Percentiles rank a stretch among this genome's conserved stretches.
These are phyloP conservation scores for Leishmania gerbilli DNA, from an alignment of 208 protist species.

Conservation along the genomic window DNA sequence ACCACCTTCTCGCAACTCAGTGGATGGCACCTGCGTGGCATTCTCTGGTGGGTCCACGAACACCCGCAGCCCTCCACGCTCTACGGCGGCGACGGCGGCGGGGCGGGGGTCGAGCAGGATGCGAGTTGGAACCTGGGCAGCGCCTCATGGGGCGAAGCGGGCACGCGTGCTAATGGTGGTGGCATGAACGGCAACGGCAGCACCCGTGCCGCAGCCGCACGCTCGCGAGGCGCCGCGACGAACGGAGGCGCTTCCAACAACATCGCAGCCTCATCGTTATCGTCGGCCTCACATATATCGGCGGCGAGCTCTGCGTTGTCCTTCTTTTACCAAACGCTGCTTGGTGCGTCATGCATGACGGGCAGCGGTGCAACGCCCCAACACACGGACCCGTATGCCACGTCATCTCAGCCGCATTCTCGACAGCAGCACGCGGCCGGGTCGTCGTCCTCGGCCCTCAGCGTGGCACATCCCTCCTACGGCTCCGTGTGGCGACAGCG, in stretches of 20 bases:
- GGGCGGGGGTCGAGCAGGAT: neutral
- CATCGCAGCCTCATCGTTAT: neutral
- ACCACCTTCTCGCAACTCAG: neutral
- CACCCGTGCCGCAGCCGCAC: neutral
- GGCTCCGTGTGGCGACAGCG: conserved; percentile 24
- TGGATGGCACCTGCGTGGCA: conserved; percentile 13
- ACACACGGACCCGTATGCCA: too few relatives aligned
- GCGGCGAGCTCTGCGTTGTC: conserved; percentile 2
- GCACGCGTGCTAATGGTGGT: neutral
- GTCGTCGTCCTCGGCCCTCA: neutral
- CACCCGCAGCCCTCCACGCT: conserved; percentile 13
- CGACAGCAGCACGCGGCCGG: neutral
- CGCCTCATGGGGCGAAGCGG: neutral
- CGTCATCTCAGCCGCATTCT: neutral
- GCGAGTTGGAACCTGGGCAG: neutral
- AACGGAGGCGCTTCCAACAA: neutral
- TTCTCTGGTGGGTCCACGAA: conserved; percentile 20
- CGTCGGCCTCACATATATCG: neutral
- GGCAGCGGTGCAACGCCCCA: neutral
- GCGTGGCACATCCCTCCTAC: neutral
- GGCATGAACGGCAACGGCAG: neutral
- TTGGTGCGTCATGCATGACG: conserved; percentile 8
- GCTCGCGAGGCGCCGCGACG: neutral
- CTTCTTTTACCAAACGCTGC: conserved; percentile 18
- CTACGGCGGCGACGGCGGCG: conserved; percentile 4